phyloP scores from a whole-genome alignment of 139 green algal genomes.

The Microglena sp. region DNA sequence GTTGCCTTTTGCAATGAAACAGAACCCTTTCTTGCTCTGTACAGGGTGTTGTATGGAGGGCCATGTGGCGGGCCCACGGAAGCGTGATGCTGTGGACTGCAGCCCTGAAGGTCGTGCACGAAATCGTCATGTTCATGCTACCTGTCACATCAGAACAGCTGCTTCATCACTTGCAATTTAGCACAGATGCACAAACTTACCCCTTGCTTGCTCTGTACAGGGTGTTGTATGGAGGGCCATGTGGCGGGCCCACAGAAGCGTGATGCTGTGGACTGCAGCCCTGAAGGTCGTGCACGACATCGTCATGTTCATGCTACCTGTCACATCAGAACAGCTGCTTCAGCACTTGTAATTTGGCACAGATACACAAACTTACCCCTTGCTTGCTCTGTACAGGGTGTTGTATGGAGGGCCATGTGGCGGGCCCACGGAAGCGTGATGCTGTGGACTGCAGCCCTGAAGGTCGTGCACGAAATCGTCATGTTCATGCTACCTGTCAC shows the following conservation, averaged over 20 bases:
- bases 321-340: too few species aligned
- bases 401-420: too few species aligned
- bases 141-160: too few species aligned
- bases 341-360: too few species aligned
- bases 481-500: neutral
- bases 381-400: too few species aligned
- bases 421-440: too few species aligned
- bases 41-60: slow-evolving; percentile 32
- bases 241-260: slow-evolving; percentile 9
- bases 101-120: slow-evolving; percentile 63
- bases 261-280: slow-evolving; percentile 38
- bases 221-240: slow-evolving; percentile 29
- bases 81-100: slow-evolving; percentile 34
- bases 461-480: neutral
- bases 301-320: slow-evolving; percentile 65
- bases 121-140: slow-evolving; percentile 63
- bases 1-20: neutral
- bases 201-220: slow-evolving; percentile 6
- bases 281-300: slow-evolving; percentile 68
- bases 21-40: neutral
- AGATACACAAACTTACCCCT: too few species aligned
- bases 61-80: slow-evolving; percentile 17
- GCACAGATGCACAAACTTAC: too few species aligned
- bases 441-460: too few species aligned
- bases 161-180: too few species aligned